phyloP scores from a whole-genome alignment of 331 rosid species.

The Cydonia oblonga region DNA sequence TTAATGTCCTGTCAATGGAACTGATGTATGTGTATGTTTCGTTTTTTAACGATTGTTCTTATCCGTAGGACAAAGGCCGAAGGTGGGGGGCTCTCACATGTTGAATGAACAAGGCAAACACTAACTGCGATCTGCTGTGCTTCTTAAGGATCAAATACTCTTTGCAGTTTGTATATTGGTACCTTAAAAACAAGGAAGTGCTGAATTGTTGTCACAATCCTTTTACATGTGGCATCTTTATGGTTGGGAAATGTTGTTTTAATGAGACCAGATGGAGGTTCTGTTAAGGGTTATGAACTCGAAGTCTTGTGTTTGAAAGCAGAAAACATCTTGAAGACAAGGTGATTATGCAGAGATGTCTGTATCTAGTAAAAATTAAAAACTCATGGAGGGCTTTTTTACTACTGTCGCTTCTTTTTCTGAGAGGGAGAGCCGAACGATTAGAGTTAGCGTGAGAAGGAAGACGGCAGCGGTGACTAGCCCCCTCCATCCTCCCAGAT shows the following conservation, averaged over 20 bases:
- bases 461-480: not conserved
- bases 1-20: not conserved
- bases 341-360: not conserved
- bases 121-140: not conserved
- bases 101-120: conserved; percentile 35
- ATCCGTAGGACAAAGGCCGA: conserved; percentile 67
- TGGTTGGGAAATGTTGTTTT: not conserved
- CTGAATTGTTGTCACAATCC: not conserved
- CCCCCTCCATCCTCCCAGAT: not conserved
- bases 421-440: not conserved
- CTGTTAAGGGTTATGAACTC: not conserved
- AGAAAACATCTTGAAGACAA: no score
- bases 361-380: not conserved
- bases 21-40: not conserved
- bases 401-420: not conserved
- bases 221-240: not conserved
- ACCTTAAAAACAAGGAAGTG: not conserved
- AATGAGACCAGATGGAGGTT: not conserved
- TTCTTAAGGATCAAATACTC: not conserved
- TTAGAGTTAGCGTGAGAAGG: not conserved
- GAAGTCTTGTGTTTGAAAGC: no score
- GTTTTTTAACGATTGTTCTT: not conserved
- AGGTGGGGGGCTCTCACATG: conserved; percentile 67
- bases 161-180: not conserved
- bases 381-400: not conserved